Base-by-base conservation (phyloP, 2,329 filamentous ascomycete species). In the Hypoxylon sp. region DNA sequence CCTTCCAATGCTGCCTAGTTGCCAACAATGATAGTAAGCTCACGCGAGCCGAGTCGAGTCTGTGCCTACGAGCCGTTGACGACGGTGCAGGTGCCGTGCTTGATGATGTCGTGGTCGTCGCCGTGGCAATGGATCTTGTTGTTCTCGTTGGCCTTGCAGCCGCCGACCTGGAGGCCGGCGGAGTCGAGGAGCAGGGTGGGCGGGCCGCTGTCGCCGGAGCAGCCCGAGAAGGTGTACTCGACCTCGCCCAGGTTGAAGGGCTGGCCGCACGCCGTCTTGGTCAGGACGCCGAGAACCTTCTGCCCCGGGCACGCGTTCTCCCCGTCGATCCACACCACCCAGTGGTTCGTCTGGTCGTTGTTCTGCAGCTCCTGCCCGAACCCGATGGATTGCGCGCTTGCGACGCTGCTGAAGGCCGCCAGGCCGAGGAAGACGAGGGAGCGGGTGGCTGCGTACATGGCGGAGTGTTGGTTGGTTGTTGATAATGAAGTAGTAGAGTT, bases 301-400 rank as follows among this genome's bases (percentile, higher is more conserved):
- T 38, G 42, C 41, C 47, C 57, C 24, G 61, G 61, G 48, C 61
- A 64, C 1, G 58, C 61, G 29, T 56, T 15, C 15, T 58, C 9
- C 0, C 58, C 58, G 18, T 62, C 58, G 17, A 47, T 27, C 61
- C 58, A 64, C 7, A 23, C 9, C 23, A 62, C 58, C 61, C 55
- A 64, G 45, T 64, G 58, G 48, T 64, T 64, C 43, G 61, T 55
- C 58, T 62, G 58, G 48, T 64, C 58, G 37, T 45, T 11, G 45
- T 62, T 57, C 33, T 56, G 58, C 24, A 61, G 48, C 23, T 61
- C 38, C 43, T 59, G 59, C 27, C 55, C 59, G 53, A 57, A 60
- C 45, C 38, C 52, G 38, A 55, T 38, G 7, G 40, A 21, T 38
- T 58, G 48, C 31, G 61, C 61, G 17, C 17, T 61, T 6, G 58